Evolutionary conservation across 768 basidiomycete species (phyloP), one percentile per base, ranked within the genome.

Genomic region (Rhodotorula diobovata): DNA sequence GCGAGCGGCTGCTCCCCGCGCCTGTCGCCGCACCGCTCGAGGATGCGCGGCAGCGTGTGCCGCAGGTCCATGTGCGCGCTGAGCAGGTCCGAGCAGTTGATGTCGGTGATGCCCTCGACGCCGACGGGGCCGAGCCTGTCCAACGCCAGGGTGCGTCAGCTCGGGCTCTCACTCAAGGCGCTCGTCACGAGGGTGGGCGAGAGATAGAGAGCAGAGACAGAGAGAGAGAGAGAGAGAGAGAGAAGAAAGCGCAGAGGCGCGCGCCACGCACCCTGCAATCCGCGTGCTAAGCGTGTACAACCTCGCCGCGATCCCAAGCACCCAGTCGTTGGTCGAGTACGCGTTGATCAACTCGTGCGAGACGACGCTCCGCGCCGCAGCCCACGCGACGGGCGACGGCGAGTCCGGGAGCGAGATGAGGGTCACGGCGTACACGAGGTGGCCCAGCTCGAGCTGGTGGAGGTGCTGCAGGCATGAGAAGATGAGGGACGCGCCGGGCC

Each of bases 391-490:
- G 14, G 62, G 46, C 0, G 79, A 76, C 1, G 83, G 83, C 3
- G 80, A 77, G 2, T 80, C 72, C 0, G 83, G 83, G 4, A 83
- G 75, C 12, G 82, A 82, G 76, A 84, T 82, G 63, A 84, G 73
- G 63, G 78, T 78, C 2, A 82, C 83, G 0, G 80, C 78, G 76
- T 83, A 83, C 61, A 84, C 81, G 50, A 83, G 79, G 76, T 79
- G 30, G 60, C 62, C 67, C 14, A 71, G 66, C 16, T 66, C n/a
- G 30, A 73, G 67, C 4, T 45, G 12, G 67, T 37, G 75, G 28
- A 45, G 70, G 56, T 61, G 67, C 18, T 59, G 55, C 51, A 68
- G 78, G 65, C 65, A 74, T 50, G 64, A 34, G 66, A 77, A 54
- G 75, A 69, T 32, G 72, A 78, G 66, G 61, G 76, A n/a, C 67